Conservation (phyloP, 1,284 basidiomycete genomes). For the Tilletia indica region DNA sequence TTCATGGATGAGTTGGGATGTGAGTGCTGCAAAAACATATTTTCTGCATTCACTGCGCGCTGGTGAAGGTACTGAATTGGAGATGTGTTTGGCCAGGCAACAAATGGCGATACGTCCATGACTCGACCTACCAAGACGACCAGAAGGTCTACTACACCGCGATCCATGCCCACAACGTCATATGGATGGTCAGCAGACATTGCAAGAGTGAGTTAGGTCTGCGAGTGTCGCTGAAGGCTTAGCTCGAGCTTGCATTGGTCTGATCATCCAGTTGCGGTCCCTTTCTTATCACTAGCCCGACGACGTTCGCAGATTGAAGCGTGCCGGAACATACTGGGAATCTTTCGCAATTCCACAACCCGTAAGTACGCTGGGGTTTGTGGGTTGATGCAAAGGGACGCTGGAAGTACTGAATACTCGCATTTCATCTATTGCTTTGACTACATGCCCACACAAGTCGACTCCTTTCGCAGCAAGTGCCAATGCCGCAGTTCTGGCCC, state of each 20-base stretch:
- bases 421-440: not conserved
- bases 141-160: not conserved
- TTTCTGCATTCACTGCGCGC: too few species aligned
- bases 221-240: too few species aligned
- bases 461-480: not conserved
- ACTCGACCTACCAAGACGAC: not conserved
- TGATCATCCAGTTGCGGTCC: not conserved
- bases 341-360: not conserved
- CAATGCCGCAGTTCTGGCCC: not conserved
- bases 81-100: not conserved
- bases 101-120: slow-evolving; percentile 10
- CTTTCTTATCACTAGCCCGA: not conserved
- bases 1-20: not conserved
- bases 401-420: too few species aligned
- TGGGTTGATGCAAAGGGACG: too few species aligned
- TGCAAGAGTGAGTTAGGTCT: slow-evolving; percentile 9
- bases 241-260: not conserved
- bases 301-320: slow-evolving; percentile 9
- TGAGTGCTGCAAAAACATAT: not conserved
- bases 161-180: slow-evolving; percentile 1
- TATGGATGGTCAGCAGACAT: not conserved
- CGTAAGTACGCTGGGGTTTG: too few species aligned
- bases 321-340: not conserved
- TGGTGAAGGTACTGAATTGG: too few species aligned
- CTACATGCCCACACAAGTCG: not conserved